Percentiles rank a stretch among this genome's conserved stretches.
phyloP scores from a whole-genome alignment of 1,139 yeast genomes.

The Nakaseomyces glabratus region DNA sequence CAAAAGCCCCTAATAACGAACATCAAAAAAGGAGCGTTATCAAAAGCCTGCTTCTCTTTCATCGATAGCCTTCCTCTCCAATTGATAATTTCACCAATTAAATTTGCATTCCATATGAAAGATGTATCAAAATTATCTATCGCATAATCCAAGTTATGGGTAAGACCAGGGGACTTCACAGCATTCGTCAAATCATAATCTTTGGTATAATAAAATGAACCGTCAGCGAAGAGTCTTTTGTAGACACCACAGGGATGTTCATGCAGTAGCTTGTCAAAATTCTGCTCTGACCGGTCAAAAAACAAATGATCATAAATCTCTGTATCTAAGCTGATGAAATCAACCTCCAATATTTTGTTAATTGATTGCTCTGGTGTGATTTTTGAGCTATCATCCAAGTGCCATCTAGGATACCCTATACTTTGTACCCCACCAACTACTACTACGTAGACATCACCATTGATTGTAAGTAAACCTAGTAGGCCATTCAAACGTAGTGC shows the following conservation, averaged over 20 bases:
- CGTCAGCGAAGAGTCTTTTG: constrained; percentile 47
- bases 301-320: constrained; percentile 42
- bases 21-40: constrained; percentile 47
- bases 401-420: constrained; percentile 50
- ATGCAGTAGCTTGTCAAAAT: constrained; percentile 33
- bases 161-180: constrained; percentile 46
- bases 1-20: constrained; percentile 60
- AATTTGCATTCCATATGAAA: constrained; percentile 58
- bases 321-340: constrained; percentile 53
- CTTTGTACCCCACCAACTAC: constrained; percentile 48
- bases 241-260: constrained; percentile 55
- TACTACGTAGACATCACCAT: constrained; percentile 47
- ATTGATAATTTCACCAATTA: constrained; percentile 49
- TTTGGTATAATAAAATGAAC: constrained; percentile 56
- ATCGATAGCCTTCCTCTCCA: constrained; percentile 49
- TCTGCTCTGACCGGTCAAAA: constrained; percentile 26
- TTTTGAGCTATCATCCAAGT: constrained; percentile 11
- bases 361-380: constrained; percentile 40
- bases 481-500: constrained; percentile 41
- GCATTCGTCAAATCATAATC: constrained; percentile 58
- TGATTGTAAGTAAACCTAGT: constrained; percentile 50
- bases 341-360: constrained; percentile 46
- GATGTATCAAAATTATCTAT: constrained; percentile 41
- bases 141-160: constrained; percentile 35
- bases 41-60: constrained; percentile 44